Percentiles rank a stretch among this genome's conserved stretches.
phyloP scores from a whole-genome alignment of 139 green algal genomes.

The Axilococcus clingmanii region DNA sequence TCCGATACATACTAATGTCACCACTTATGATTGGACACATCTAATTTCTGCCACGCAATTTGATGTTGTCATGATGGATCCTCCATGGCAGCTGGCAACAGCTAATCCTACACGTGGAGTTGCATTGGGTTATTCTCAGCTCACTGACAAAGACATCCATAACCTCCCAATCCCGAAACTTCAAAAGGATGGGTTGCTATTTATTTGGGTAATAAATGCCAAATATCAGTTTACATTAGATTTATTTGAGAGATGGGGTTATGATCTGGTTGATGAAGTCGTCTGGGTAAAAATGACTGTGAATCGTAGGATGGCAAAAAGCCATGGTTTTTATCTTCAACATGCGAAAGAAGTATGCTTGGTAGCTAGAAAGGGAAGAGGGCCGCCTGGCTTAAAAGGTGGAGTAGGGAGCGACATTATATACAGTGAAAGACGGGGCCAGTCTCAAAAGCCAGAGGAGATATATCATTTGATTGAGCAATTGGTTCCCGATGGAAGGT shows the following conservation, averaged over 20 bases:
- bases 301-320: constrained; percentile 82
- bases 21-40: constrained; percentile 71
- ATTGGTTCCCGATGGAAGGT: constrained; percentile 71
- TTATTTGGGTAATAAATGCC: constrained; percentile 95
- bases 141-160: constrained; percentile 72
- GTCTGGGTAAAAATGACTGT: constrained; percentile 95
- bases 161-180: constrained; percentile 67
- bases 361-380: constrained; percentile 57
- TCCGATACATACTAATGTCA: constrained; percentile 86
- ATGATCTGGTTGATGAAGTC: constrained; percentile 88
- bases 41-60: constrained; percentile 40
- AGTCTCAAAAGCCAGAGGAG: constrained; percentile 94
- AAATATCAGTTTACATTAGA: constrained; percentile 87
- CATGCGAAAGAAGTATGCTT: constrained; percentile 87
- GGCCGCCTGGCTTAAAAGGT: constrained; percentile 18
- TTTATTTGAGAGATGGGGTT: constrained; percentile 85
- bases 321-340: constrained; percentile 92
- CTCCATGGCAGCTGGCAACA: constrained; percentile 91
- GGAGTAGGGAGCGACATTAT: constrained; percentile 73
- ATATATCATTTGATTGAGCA: constrained; percentile 92
- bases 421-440: constrained; percentile 67
- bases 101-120: constrained; percentile 86
- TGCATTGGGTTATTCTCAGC: constrained; percentile 81
- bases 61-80: constrained; percentile 91
- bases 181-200: constrained; percentile 70